Evolutionary conservation across 208 protist species (phyloP), one percentile per base, ranked within the genome.

Genomic region (Phytomonas francai): DNA sequence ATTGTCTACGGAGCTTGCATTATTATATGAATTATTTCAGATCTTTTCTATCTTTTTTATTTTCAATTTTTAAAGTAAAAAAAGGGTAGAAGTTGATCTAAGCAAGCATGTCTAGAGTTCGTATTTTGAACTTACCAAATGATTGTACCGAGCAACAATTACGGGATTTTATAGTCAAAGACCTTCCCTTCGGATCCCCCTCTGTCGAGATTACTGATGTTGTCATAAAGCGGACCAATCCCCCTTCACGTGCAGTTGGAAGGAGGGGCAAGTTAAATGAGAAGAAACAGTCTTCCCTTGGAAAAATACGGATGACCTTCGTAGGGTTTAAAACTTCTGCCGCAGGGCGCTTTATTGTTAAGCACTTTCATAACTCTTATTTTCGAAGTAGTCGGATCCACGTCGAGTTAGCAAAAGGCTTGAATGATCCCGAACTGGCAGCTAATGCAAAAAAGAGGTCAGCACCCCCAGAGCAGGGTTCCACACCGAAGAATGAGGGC

Each of bases 51-150:
- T 65, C 45, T 51, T 58, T 66, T 28, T 32, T 3, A 12, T 67
- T 65, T 65, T 63, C 8, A 4, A 4, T 63, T 69, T 36, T 42
- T 30, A 7, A 63, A 69, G 29, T 60, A 61, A 63, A 65, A 65
- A 36, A 65, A 57, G 27, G 27, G 61, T 9, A 72, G 4, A 30
- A 34, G 9, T 32, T 34, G 3, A 3, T 12, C 31, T 9, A 12
- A 60, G 6, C 2, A 0, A 61, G 0, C 29, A 94, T 95, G 87
- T 95, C 89, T 9, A 88, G 94, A 58, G 84, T 98, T 28, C 94
- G 93, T 72, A 89, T 99, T 66, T 91, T 98, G 58, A 95, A 97
- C 68, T 70, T 99, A 8, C 98, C 98, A 1, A 92, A 91, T 28
- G 84, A 98, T 73, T 81, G 96, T 65, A 97, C 84, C 7, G 97